Percentiles rank a stretch among this genome's conserved stretches.
Evolutionary conservation across 768 basidiomycete species (phyloP).

Genomic region (Boletus pseudo-olivaceus): DNA sequence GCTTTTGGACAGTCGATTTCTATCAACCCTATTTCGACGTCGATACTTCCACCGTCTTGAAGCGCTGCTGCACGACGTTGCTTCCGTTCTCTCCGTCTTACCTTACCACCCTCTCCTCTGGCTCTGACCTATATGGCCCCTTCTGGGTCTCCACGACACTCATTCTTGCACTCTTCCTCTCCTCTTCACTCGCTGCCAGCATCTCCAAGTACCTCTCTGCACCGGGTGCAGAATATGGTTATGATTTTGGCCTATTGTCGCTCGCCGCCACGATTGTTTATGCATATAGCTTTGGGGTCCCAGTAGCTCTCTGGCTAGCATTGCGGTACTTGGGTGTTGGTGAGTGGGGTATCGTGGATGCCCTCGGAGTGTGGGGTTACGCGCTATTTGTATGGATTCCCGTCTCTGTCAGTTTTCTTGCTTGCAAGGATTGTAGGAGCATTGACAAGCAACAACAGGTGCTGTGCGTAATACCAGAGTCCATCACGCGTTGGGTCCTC

Average conservation of each 20-base stretch:
- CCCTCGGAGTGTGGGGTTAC: slow-evolving; percentile 78
- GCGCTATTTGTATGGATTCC: slow-evolving; percentile 86
- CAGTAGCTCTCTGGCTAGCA: slow-evolving; percentile 78
- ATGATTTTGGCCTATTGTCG: slow-evolving; percentile 83
- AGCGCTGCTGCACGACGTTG: slow-evolving; percentile 73
- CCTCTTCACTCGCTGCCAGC: slow-evolving; percentile 86
- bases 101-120: slow-evolving; percentile 54
- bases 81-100: slow-evolving; percentile 69
- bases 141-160: slow-evolving; percentile 98
- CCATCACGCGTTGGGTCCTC: slow-evolving; percentile 78
- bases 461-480: slow-evolving; percentile 81
- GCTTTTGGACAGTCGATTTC: slow-evolving; percentile 81
- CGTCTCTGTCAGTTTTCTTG: slow-evolving; percentile 56
- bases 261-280: slow-evolving; percentile 85
- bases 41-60: slow-evolving; percentile 74
- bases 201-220: slow-evolving; percentile 82
- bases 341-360: slow-evolving; percentile 87
- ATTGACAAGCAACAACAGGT: slow-evolving; percentile 44
- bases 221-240: slow-evolving; percentile 55
- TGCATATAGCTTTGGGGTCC: slow-evolving; percentile 79
- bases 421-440: not conserved
- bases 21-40: slow-evolving; percentile 89
- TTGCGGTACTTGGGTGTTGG: slow-evolving; percentile 84
- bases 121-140: slow-evolving; percentile 75
- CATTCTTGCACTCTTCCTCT: slow-evolving; percentile 89